Base-by-base conservation (phyloP, 352 stramenopile species). In the Pythium plurisporium region DNA sequence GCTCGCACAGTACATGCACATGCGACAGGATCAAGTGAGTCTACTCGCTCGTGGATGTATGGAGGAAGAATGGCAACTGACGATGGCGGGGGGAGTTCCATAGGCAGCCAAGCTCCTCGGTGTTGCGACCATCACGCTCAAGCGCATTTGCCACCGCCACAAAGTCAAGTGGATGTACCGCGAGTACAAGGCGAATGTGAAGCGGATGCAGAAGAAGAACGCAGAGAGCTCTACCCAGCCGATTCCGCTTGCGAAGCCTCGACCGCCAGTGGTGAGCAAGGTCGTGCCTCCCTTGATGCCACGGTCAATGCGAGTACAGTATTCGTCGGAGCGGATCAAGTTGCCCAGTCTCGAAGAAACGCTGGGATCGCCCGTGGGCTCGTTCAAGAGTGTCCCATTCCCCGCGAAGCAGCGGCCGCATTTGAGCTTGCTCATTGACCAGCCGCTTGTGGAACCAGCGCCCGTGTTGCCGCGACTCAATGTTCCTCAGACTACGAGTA, bases 81-180 rank as follows among this genome's bases (percentile, higher is more conserved):
- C n/a, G n/a, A n/a, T n/a, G n/a, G n/a, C n/a, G n/a, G n/a, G n/a
- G 42, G n/a, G 11, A 15, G 8, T 19, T 27, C 15, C 14, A 23
- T 31, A 76, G 57, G 78, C 78, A 4, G 78, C 78, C 17, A 65
- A 48, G 23, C 42, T 52, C 0, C 66, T 88, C 0, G 59, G 57
- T 1, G 70, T 86, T 15, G 60, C 78, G 4, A 58, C 75, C 8
- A 82, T 88, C 70, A 87, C 79, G 6, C 72, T 89, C 58, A 87
- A 86, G 68, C 78, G 75, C 49, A 85, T 72, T 42, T 88, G 78
- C 42, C 43, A 78, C 5, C 62, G 70, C 2, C 65, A 26, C 14
- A 52, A 74, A 23, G 74, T 86, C 40, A 65, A 64, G 1, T 88
- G 78, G 78, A 67, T 74, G 17, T 85, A 82, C 40, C 53, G 53